phyloP scores from a whole-genome alignment of 2,329 filamentous ascomycete species.

The Scedosporium apiospermum region DNA sequence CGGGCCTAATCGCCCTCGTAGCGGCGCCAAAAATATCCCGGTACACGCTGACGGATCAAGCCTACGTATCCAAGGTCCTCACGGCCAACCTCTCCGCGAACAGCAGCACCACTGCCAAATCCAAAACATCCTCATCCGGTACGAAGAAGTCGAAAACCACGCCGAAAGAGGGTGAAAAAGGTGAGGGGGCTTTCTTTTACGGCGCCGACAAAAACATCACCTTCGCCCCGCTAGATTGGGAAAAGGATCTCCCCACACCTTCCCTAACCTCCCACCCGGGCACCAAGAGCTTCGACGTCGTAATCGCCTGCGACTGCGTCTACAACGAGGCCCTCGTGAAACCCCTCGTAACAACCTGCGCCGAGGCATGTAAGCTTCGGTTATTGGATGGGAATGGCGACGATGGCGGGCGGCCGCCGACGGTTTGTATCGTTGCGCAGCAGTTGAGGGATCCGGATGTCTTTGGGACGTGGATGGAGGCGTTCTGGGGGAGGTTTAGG shows the following conservation, averaged over 20 bases:
- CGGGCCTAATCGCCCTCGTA: constrained; percentile 65
- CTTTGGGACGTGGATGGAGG: constrained; percentile 69
- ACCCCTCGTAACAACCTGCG: constrained; percentile 75
- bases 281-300: constrained; percentile 51
- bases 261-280: constrained; percentile 25
- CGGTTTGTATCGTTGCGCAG: constrained; percentile 76
- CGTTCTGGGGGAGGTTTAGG: constrained; percentile 56
- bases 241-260: constrained; percentile 47
- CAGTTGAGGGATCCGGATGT: constrained; percentile 80
- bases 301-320: constrained; percentile 87
- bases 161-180: background rate
- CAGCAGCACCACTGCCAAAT: constrained; percentile 7
- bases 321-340: constrained; percentile 83
- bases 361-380: constrained; percentile 59
- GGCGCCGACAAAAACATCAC: constrained; percentile 30
- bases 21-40: constrained; percentile 43
- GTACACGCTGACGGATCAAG: constrained; percentile 80
- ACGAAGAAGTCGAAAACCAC: too few species aligned
- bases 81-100: constrained; percentile 67
- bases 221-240: constrained; percentile 73
- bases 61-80: constrained; percentile 72
- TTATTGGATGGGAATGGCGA: constrained; percentile 1
- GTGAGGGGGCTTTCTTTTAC: background rate
- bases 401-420: constrained; percentile 36
- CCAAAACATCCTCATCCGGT: too few species aligned